Percentiles rank a stretch among this genome's conserved stretches.
Conservation (phyloP, 768 basidiomycete genomes). For the Boletus reticulatus region DNA sequence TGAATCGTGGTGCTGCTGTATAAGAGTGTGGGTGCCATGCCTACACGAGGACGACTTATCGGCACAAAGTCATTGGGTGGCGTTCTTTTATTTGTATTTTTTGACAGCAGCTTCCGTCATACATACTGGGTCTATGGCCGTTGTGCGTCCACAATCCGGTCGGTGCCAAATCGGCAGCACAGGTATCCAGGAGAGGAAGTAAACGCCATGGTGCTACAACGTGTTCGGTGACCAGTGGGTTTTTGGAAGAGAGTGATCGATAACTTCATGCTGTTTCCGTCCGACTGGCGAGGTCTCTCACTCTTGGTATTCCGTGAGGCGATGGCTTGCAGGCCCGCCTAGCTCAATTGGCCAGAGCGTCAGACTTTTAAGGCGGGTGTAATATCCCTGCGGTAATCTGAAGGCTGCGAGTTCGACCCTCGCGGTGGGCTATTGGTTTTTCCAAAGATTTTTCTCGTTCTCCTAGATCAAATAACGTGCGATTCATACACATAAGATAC, state of each 20-base stretch:
- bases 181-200: background rate
- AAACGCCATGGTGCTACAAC: background rate
- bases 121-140: background rate
- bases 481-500: constrained; percentile 10
- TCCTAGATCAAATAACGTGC: background rate
- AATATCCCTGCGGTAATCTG: constrained; percentile 44
- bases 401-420: constrained; percentile 87
- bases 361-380: constrained; percentile 45
- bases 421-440: constrained; percentile 65
- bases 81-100: background rate
- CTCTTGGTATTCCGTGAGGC: too few relatives aligned
- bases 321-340: constrained; percentile 40
- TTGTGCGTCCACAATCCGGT: background rate
- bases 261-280: too few relatives aligned
- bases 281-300: too few relatives aligned
- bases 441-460: background rate
- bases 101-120: background rate
- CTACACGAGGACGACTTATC: constrained; percentile 6
- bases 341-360: constrained; percentile 65
- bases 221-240: constrained; percentile 2
- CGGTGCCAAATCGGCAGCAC: background rate
- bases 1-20: constrained; percentile 12
- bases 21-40: background rate
- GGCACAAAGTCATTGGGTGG: background rate
- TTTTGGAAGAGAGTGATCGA: background rate